phyloP scores from a whole-genome alignment of 257 asterid genomes.

The Solanum gracilifrons region DNA sequence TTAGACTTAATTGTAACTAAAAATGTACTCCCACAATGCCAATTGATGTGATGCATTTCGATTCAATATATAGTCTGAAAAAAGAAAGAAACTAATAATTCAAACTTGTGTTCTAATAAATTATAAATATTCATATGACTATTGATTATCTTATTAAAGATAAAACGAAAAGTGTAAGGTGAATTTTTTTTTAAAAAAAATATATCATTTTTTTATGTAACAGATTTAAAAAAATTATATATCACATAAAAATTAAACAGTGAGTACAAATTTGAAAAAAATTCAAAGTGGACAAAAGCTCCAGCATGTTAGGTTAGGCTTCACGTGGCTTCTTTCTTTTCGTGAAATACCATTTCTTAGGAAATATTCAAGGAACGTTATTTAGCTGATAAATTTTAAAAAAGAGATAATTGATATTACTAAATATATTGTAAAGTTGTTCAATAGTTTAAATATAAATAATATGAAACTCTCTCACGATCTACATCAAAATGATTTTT shows the following conservation, averaged over 20 bases:
- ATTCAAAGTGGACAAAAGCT: neutral
- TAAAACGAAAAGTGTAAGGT: neutral
- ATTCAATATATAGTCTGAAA: neutral
- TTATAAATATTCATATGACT: neutral
- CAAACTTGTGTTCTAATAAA: neutral
- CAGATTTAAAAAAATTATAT: neutral
- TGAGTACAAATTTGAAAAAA: neutral
- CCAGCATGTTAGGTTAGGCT: neutral
- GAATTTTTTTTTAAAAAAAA: neutral
- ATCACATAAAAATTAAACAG: neutral
- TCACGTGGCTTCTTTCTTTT: neutral
- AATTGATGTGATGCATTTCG: neutral
- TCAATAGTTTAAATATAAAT: neutral
- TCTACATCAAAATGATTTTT: too few relatives aligned
- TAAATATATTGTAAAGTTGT: neutral
- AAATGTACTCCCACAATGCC: neutral
- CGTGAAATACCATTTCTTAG: neutral
- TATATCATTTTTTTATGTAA: neutral
- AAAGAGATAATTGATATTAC: neutral
- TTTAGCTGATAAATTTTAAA: neutral
- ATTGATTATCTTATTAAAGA: neutral
- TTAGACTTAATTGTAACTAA: neutral
- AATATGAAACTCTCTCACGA: neutral
- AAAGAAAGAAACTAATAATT: neutral
- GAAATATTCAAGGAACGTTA: neutral